Percentiles rank a stretch among this genome's conserved stretches.
Evolutionary conservation across 2,329 filamentous ascomycete genomes (phyloP).

Genomic region (Elsinoe perseae): DNA sequence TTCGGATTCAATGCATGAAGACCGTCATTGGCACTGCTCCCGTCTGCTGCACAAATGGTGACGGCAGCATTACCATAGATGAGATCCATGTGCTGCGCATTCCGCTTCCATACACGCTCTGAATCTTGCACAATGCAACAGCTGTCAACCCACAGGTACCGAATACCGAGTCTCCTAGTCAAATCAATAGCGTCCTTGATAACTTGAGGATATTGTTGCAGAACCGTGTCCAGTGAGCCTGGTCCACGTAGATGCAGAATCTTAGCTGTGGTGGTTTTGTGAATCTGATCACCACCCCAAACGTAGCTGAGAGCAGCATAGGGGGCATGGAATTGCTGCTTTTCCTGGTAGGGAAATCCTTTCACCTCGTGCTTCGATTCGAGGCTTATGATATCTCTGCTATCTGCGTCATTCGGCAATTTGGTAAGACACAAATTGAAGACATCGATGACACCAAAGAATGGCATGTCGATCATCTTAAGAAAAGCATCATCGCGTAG

Average conservation of each 20-base stretch:
- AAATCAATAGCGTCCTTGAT: slow-evolving; percentile 8
- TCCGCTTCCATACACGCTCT: slow-evolving; percentile 25
- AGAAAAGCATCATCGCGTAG: background rate
- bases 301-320: slow-evolving; percentile 2
- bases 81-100: slow-evolving; percentile 27
- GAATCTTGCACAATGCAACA: slow-evolving; percentile 23
- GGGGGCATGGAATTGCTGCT: background rate
- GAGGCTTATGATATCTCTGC: background rate
- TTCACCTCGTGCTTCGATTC: background rate
- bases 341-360: background rate
- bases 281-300: slow-evolving; percentile 1
- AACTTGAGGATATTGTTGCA: background rate
- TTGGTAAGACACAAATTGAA: slow-evolving; percentile 1
- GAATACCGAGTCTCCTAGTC: slow-evolving; percentile 14
- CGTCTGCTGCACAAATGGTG: slow-evolving; percentile 33
- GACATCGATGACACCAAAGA: slow-evolving; percentile 2
- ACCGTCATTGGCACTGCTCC: slow-evolving; percentile 16
- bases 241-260: background rate
- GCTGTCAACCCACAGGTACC: slow-evolving; percentile 20
- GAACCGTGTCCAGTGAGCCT: background rate
- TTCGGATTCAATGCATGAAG: background rate
- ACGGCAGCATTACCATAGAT: slow-evolving; percentile 30
- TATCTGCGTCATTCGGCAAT: background rate
- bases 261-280: background rate
- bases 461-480: slow-evolving; percentile 3